Base-by-base conservation (phyloP, 768 basidiomycete genomes). In the Chiua virens region DNA sequence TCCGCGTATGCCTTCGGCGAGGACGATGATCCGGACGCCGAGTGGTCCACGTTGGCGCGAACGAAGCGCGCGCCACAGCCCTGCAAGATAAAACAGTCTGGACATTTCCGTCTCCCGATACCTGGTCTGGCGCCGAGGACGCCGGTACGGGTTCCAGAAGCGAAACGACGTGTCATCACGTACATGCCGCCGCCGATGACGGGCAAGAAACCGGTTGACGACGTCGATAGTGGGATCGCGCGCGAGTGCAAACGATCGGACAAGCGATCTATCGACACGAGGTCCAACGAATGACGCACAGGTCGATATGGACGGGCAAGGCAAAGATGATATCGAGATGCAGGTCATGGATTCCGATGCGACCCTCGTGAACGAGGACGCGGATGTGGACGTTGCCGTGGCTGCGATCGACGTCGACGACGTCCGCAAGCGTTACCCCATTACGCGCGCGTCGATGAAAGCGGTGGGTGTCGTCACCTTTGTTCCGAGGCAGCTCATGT, bases 361-460 rank as follows among this genome's bases (percentile, higher is more conserved):
- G 53, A 68, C 68, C 2, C 68, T 68, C 27, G 65, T 71, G 34
- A 56, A 58, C 44, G 60, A 62, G 15, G 61, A 62, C 41, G 58
- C 58, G 4, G 53, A 51, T 7, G 17, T 15, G 5, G 44, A 52
- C 5, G 43, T 57, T 35, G 42, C 9, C 1, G 18, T 42, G 15
- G 34, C 5, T 17, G 34, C 14, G 27, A 28, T 54, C 47, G 56
- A 68, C 40, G 21, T 61, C 7, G 58, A 61, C 34, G 59, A 54
- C 7, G 42, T 70, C 14, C 49, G 54, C 28, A 32, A 5, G 27
- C 59, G 38, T 13, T 70, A 68, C 28, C 50, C 57, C 21, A 17
- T 50, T 11, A 58, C 55, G 3, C 53, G 57, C 8, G 56, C 57
- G 21, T 25, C 34, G 5, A 51, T 63, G 46, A 68, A 66, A 47